Conservation (phyloP, 176 grass and related monocot genomes). For the Avena sativa region DNA sequence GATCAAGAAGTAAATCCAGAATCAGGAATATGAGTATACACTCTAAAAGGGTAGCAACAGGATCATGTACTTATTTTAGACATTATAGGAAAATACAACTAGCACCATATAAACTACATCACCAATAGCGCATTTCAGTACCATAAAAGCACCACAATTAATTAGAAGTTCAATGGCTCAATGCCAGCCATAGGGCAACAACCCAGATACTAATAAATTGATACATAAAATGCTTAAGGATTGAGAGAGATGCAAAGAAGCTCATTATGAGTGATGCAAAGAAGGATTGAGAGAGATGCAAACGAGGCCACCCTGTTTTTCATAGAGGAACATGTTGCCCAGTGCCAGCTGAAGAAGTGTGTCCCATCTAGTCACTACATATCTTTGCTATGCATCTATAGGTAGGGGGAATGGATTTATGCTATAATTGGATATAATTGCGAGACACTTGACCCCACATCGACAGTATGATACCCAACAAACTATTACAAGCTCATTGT, state of each 20-base stretch:
- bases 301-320: conserved; percentile 13
- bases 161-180: no score
- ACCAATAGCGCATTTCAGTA: no score
- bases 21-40: no score
- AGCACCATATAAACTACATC: no score
- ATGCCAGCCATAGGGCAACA: no score
- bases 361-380: not conserved
- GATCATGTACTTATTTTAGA: no score
- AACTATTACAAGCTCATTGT: conserved; percentile 20
- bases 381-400: not conserved
- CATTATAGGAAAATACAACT: no score
- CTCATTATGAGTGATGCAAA: not conserved
- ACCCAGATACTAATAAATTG: no score
- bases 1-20: no score
- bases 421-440: conserved; percentile 16
- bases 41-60: no score
- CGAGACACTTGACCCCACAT: conserved; percentile 33
- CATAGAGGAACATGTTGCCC: conserved; percentile 25
- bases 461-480: not conserved
- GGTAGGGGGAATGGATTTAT: conserved; percentile 23
- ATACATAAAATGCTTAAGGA: not conserved
- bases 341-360: not conserved
- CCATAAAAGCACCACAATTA: no score
- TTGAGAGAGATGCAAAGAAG: not conserved
- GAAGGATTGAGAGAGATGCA: not conserved